Evolutionary conservation across 352 stramenopile species (phyloP).

Genomic region (Pythium coloratum): DNA sequence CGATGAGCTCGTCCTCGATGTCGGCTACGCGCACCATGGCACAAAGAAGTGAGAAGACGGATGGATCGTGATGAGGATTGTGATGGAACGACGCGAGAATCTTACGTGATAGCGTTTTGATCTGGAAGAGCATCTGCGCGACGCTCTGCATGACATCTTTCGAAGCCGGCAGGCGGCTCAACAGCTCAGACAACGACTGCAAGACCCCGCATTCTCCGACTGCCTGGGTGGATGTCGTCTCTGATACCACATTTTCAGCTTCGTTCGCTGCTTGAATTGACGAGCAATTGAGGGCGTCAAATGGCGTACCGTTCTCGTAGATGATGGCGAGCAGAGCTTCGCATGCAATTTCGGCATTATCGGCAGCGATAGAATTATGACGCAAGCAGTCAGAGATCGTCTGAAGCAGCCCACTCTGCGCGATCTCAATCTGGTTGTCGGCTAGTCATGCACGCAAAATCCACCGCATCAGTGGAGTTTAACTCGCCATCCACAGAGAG

Average conservation of each 20-base stretch:
- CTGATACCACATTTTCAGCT: constrained; percentile 13
- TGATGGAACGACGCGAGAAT: background rate
- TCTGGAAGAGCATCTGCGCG: constrained; percentile 47
- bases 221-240: constrained; percentile 25
- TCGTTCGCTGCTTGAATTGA: background rate
- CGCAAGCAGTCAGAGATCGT: constrained; percentile 31
- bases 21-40: constrained; percentile 1
- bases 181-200: constrained; percentile 27
- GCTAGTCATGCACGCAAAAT: constrained; percentile 21
- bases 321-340: constrained; percentile 37
- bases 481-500: background rate
- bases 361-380: constrained; percentile 13
- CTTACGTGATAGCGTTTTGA: constrained; percentile 39
- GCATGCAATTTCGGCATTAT: constrained; percentile 29
- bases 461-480: background rate
- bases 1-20: constrained; percentile 6
- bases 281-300: background rate
- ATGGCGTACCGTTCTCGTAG: constrained; percentile 44
- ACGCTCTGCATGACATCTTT: constrained; percentile 29
- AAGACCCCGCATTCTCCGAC: constrained; percentile 34
- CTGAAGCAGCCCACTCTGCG: constrained; percentile 31
- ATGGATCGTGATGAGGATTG: background rate
- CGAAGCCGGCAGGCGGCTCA: constrained; percentile 27
- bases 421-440: constrained; percentile 60
- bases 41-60: background rate